A percentile compares a stretch with the other conserved stretches of the same genome.
These are phyloP conservation scores for Blastobotrys aristatus DNA, from an alignment of 1,139 yeast species.

Conservation along the genomic window DNA sequence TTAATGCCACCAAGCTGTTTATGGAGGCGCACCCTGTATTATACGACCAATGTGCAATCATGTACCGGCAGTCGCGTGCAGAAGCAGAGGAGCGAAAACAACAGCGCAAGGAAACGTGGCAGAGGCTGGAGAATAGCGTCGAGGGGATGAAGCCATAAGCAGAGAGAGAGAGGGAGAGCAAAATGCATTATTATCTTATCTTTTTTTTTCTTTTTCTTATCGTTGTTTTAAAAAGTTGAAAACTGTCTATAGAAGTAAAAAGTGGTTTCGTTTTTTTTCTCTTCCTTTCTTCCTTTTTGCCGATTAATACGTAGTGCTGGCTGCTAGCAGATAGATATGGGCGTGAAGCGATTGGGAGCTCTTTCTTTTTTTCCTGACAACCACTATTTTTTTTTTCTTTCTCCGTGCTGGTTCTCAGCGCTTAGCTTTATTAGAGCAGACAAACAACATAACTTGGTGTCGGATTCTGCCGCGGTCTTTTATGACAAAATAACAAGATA, in stretches of 20 bases:
- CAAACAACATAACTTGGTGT: too few relatives aligned
- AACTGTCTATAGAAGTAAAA: background rate
- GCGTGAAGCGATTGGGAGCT: too few relatives aligned
- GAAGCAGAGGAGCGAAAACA: slow-evolving; percentile 59
- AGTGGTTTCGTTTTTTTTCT: background rate
- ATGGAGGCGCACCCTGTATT: slow-evolving; percentile 90
- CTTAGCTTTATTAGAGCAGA: too few relatives aligned
- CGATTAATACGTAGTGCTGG: too few relatives aligned
- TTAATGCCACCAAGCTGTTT: slow-evolving; percentile 84
- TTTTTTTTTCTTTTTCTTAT: background rate
- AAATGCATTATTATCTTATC: background rate
- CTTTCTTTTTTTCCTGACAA: too few relatives aligned
- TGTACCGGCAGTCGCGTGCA: slow-evolving; percentile 71
- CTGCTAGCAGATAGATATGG: too few relatives aligned
- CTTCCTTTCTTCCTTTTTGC: too few relatives aligned
- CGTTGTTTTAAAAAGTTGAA: background rate
- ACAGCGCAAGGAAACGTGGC: slow-evolving; percentile 68
- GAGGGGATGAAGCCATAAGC: slow-evolving; percentile 1
- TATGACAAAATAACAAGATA: too few relatives aligned
- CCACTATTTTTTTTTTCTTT: too few relatives aligned
- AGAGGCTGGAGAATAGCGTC: slow-evolving; percentile 58
- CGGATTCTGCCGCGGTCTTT: too few relatives aligned
- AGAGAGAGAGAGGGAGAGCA: background rate
- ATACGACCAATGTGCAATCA: slow-evolving; percentile 85
- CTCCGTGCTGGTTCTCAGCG: too few relatives aligned